Conservation (phyloP, 2,329 filamentous ascomycete genomes). For the Emergomyces pasteurianus region DNA sequence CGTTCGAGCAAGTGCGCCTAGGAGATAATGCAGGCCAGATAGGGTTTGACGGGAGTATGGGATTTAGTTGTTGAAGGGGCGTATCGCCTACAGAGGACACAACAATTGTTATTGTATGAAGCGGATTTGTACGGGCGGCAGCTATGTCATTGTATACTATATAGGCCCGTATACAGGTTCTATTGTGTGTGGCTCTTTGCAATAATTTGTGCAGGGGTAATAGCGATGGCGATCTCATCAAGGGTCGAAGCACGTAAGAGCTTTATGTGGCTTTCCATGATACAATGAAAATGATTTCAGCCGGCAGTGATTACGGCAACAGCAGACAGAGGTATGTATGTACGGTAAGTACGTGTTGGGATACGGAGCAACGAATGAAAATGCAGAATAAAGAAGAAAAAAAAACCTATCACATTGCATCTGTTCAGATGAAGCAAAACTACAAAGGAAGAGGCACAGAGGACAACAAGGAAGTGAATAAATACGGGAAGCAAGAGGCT, state of each 20-base stretch:
- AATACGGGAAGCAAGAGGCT: not conserved
- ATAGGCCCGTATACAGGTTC: not conserved
- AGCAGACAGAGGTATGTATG: not conserved
- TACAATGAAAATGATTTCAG: not conserved
- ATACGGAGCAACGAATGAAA: too few species aligned
- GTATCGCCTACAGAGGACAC: not conserved
- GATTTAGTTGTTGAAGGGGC: conserved; percentile 11
- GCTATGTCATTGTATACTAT: not conserved
- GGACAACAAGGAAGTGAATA: not conserved
- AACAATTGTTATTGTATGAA: not conserved
- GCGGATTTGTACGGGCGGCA: not conserved
- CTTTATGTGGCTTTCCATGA: not conserved
- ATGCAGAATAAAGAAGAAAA: not conserved
- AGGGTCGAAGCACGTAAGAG: not conserved
- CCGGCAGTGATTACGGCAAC: not conserved
- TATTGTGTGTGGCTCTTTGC: not conserved
- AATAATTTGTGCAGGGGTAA: not conserved
- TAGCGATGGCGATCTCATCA: not conserved
- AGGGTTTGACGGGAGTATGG: conserved; percentile 19
- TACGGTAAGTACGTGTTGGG: too few species aligned
- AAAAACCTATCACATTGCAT: not conserved
- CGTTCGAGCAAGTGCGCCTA: conserved; percentile 11
- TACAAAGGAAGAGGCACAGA: not conserved
- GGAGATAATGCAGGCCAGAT: conserved; percentile 6
- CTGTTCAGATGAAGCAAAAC: not conserved